Evolutionary conservation across 495 filamentous ascomycete genomes (phyloP), one percentile per base, ranked within the genome.

Genomic region (Peziza echinospora): DNA sequence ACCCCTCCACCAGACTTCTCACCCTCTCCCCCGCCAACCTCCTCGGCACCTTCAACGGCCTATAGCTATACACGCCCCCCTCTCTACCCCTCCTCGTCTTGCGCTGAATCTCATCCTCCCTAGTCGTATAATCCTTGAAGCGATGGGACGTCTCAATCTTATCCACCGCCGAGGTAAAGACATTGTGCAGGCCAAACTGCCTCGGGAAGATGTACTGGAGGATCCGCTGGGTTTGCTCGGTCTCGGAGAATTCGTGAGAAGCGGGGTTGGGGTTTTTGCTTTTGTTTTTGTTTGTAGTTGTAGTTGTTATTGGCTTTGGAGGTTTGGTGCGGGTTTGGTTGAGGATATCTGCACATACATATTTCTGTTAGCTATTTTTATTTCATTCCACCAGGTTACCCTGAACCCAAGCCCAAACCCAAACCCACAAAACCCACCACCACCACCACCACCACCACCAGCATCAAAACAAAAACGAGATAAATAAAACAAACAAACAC

Each of bases 131-230:
- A 56, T 89, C 82, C 51, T 82, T 86, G 53, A 85, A 75, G 24
- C 69, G 67, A 43, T 83, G 76, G 0, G 68, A 64, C 0, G 75
- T 84, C 49, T 84, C 72, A 24, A 62, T 71, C 13, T 55, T 58
- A 54, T 87, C 70, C 11, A 78, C 65, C 9, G 64, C 58, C 1
- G 73, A 75, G 0, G 80, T 82, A 53, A 96, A 94, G n/a, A 79
- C 82, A 63, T 93, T 97, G 52, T 87, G 82, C 10, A 97, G 64
- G 3, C 75, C 74, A 57, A 92, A 94, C 58, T 96, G 84, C 17
- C 79, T 70, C 24, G 89, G 89, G 51, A 97, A 97, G 1, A 97
- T 76, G 60, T 97, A 87, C 63, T 83, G 84, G 73, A 93, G 72
- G 22, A 94, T 63, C 49, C 80, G 82, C 5, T 77, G 55, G 0